Base-by-base conservation (phyloP, 805 yeast genomes). In the Spencermartinsiella europaea region DNA sequence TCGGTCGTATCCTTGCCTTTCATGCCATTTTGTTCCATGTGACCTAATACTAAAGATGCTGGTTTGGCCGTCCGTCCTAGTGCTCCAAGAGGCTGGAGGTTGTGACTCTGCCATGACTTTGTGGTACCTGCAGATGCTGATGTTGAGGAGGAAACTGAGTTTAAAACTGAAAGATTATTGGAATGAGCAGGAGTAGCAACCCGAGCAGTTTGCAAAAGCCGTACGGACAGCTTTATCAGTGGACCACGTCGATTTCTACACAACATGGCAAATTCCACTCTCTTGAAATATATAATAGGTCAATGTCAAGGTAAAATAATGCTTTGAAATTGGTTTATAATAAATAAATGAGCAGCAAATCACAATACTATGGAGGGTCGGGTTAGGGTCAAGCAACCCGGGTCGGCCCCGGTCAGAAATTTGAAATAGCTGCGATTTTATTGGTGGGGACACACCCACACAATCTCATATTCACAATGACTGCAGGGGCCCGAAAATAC, bases 161-260 rank as follows among this genome's bases (percentile, higher is more conserved):
- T 45, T 19, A 44, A 45, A 25, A 48, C 47, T 4, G 48, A 20
- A 17, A 47, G 50, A 19, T 45, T 21, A 8, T 37, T 40, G 21
- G 38, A 36, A 7, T 45, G 21, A n/a, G 42, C 46, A 16, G 51
- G 51, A 17, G 46, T 27, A 3, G 43, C 34, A 33, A 44, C 37
- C 3, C 43, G 46, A 34, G 38, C 36, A 7, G 52, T 49, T 34
- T 46, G 52, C 33, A 49, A 21, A 22, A 35, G 46, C 35, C 52
- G 44, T 40, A 41, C 46, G 25, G 48, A 48, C 2, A 38, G 37
- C 36, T 48, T 21, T 2, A 48, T 22, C 27, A 48, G 33, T 16
- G 38, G 31, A 25, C 31, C 31, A 25, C 31, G 7, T 25, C 31
- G 7, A 25, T 25, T 25, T 25, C 31, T 25, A 25, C 31, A 25